Evolutionary conservation across 2,329 filamentous ascomycete species (phyloP).

Genomic region (Ophiostoma sp.): DNA sequence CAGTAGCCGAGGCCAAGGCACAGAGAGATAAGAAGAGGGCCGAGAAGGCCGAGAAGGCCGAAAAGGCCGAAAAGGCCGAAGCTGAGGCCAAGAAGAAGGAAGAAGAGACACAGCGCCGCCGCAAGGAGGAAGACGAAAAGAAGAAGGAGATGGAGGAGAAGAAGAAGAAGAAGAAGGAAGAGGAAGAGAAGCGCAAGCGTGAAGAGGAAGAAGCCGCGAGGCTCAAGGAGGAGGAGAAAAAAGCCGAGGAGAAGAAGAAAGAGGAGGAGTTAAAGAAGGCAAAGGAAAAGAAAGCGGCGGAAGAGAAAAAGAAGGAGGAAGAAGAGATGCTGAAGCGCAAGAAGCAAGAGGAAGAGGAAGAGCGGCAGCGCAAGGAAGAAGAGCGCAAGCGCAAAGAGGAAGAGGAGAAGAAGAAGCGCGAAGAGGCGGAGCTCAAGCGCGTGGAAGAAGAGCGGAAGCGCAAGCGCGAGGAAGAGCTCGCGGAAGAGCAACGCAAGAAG

Average conservation of each 20-base stretch:
- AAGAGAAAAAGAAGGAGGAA: constrained; percentile 31
- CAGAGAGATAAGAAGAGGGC: constrained; percentile 32
- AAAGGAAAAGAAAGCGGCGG: constrained; percentile 32
- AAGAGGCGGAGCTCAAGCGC: constrained; percentile 45
- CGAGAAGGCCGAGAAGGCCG: constrained; percentile 30
- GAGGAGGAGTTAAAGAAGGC: constrained; percentile 33
- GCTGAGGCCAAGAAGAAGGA: constrained; percentile 33
- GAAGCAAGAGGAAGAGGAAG: constrained; percentile 34
- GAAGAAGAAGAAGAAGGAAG: constrained; percentile 33
- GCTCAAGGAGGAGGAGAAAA: constrained; percentile 33
- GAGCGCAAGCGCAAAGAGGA: constrained; percentile 30
- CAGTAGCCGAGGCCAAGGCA: constrained; percentile 34
- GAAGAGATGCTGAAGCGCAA: constrained; percentile 34
- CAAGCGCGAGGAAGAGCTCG: constrained; percentile 39
- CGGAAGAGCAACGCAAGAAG: constrained; percentile 44
- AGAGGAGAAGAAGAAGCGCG: constrained; percentile 33
- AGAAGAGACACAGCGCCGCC: constrained; percentile 26
- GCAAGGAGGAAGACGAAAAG: constrained; percentile 29
- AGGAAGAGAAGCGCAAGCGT: constrained; percentile 32
- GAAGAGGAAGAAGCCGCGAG: constrained; percentile 32
- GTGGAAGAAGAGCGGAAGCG: constrained; percentile 46
- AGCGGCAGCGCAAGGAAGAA: constrained; percentile 30
- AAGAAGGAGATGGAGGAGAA: constrained; percentile 29
- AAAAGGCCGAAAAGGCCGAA: constrained; percentile 25
- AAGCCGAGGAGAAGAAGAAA: constrained; percentile 28